Conservation (phyloP, 345 rosid species). For the Raphanus sativus region DNA sequence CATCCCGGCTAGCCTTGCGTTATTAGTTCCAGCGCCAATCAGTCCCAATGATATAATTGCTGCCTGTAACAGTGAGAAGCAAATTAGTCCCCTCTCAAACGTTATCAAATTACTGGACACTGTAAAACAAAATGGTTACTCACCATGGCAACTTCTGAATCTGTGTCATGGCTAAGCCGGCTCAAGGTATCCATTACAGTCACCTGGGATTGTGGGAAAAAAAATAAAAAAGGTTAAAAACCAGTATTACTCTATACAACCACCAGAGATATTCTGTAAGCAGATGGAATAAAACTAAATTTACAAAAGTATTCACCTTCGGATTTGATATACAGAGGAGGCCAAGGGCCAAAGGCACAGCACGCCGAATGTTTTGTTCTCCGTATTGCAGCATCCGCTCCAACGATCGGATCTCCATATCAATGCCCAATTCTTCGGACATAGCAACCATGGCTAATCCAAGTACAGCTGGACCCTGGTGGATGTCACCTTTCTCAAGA, state of each 20-base stretch:
- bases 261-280: not conserved
- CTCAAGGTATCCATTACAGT: constrained; percentile 97
- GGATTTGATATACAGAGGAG: constrained; percentile 96
- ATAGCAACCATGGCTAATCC: constrained; percentile 98
- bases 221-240: not conserved
- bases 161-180: constrained; percentile 96
- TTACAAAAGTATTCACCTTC: constrained; percentile 53
- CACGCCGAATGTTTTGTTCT: constrained; percentile 87
- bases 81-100: constrained; percentile 8
- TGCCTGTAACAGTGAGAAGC: constrained; percentile 55
- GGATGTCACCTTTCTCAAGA: constrained; percentile 88
- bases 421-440: constrained; percentile 96
- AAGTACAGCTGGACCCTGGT: constrained; percentile 97
- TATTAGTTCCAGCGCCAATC: constrained; percentile 96
- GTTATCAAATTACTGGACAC: not conserved
- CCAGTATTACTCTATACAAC: constrained; percentile 8
- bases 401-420: constrained; percentile 94
- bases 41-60: constrained; percentile 88
- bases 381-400: constrained; percentile 95
- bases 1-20: constrained; percentile 96
- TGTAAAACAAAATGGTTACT: constrained; percentile 25
- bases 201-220: constrained; percentile 49
- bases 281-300: constrained; percentile 10
- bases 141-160: constrained; percentile 98
- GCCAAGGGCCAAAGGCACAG: constrained; percentile 97